Base-by-base conservation (phyloP, 352 stramenopile species). In the Pythium pectinolyticum region DNA sequence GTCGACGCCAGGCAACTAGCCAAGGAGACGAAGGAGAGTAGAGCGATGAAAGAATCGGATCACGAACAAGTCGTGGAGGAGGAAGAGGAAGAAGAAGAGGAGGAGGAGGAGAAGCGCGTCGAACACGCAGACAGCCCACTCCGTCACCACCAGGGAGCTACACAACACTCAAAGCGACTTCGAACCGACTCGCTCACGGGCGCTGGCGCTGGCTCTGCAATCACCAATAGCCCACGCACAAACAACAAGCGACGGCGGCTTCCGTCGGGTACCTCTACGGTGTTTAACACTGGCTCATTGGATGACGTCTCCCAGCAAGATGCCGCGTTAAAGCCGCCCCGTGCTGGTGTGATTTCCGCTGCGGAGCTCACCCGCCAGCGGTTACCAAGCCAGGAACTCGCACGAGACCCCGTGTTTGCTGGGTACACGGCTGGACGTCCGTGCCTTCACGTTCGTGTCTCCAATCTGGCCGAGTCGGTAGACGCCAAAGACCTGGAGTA, bases 281-380 rank as follows among this genome's bases (percentile, higher is more conserved):
- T n/a, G n/a, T n/a, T n/a, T n/a, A n/a, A n/a, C n/a, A n/a, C n/a
- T n/a, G n/a, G n/a, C n/a, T n/a, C n/a, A n/a, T n/a, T n/a, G n/a
- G n/a, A n/a, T n/a, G n/a, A n/a, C n/a, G n/a, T 24, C 32, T 32
- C 32, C 32, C 10, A 47, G 9, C 22, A 14, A 24, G 48, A 27
- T 31, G 27, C 19, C 14, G 34, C 37, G 0, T 52, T 55, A 9
- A 39, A 32, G 32, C 43, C 50, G 27, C 47, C 47, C n/a, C 70
- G 75, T 31, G 78, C 72, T 19, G 83, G 81, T 24, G 78, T 91
- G 7, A 89, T 91, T 31, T 86, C 83, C 3, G 59, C 76, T 28
- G 69, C 52, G 7, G 85, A 91, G 51, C 61, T 91, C n/a, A 64
- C 75, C 22, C 74, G 67, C 2, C 73, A 74, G n/a, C 70, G 72